These are phyloP conservation scores for Moniliella sp. DNA, from an alignment of 1,284 basidiomycete species.

Conservation along the genomic window DNA sequence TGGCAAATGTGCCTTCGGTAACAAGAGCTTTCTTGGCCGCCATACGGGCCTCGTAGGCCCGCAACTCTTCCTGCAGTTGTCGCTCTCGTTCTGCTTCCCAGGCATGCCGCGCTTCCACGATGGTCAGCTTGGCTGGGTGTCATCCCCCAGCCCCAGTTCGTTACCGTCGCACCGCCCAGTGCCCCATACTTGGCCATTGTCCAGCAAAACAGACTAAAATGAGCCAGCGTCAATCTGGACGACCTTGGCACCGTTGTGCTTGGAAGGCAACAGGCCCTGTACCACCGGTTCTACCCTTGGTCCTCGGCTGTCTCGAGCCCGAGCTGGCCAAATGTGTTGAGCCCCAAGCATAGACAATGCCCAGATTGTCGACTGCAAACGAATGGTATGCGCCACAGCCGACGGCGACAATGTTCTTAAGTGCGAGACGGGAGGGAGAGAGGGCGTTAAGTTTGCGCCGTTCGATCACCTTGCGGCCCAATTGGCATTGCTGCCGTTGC, in stretches of 20 bases:
- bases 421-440: conserved; percentile 50
- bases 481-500: conserved; percentile 62
- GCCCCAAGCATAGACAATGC: conserved; percentile 69
- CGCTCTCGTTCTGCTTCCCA: conserved; percentile 8
- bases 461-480: conserved; percentile 43
- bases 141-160: conserved; percentile 52
- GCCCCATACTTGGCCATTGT: conserved; percentile 62
- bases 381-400: conserved; percentile 66
- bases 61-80: conserved; percentile 4
- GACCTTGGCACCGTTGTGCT: conserved; percentile 17
- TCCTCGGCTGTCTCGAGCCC: conserved; percentile 40
- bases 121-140: conserved; percentile 42
- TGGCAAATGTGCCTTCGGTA: conserved; percentile 16
- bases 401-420: conserved; percentile 49
- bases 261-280: conserved; percentile 40
- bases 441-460: conserved; percentile 61
- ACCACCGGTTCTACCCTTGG: conserved; percentile 48
- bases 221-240: conserved; percentile 52
- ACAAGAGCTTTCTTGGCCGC: conserved; percentile 9
- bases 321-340: conserved; percentile 56
- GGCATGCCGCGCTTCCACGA: conserved; percentile 27
- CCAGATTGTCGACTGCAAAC: conserved; percentile 66
- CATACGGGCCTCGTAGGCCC: conserved; percentile 6
- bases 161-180: conserved; percentile 56
- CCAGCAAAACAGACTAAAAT: conserved; percentile 71